Evolutionary conservation across 345 rosid genomes (phyloP), one percentile per base, ranked within the genome.

Genomic region (Aethionema arabicum): DNA sequence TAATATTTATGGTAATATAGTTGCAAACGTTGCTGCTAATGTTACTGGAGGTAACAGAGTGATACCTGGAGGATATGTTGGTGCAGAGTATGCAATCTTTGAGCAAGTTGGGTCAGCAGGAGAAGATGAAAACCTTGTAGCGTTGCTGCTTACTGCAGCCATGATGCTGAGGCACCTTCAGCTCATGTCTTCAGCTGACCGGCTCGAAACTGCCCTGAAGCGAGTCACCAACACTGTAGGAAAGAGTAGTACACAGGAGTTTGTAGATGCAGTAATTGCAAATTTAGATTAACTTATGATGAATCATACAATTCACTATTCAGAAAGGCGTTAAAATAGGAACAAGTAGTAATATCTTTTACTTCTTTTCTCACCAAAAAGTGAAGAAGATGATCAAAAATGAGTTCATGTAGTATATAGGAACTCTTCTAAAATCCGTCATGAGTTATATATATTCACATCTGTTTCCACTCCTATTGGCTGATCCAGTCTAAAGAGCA

Each of bases 111-210:
- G 89, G 53, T 80, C 85, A 11, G 85, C 87, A 6, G 88, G 90
- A 65, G 83, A 83, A 4, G 78, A 56, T 58, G 86, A 89, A 50
- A 82, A 84, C 55, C 93, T 84, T 0, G 83, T 85, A 21, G 86
- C 86, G 0, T 62, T 80, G 69, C 80, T 88, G 39, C 84, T 83
- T 36, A 85, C 90, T 15, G 82, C 90, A 32, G 87, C 88, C 53
- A 88, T 88, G 93, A 85, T 88, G 88, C 79, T 84, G 66, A 85
- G 90, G 58, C 84, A 88, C 67, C 83, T 88, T 30, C 87, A 72
- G 68, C 82, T 82, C 66, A 84, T 84, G 38, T 75, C 84, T 15
- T 80, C 71, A 12, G 88, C 93, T 4, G 86, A 88, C 70, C 70
- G 79, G 51, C 74, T 88, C 44, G 90, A 84, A 58, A 79, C 83